These are phyloP conservation scores for Selaginella tamariscina DNA, from an alignment of 75 land plant species.

Conservation along the genomic window DNA sequence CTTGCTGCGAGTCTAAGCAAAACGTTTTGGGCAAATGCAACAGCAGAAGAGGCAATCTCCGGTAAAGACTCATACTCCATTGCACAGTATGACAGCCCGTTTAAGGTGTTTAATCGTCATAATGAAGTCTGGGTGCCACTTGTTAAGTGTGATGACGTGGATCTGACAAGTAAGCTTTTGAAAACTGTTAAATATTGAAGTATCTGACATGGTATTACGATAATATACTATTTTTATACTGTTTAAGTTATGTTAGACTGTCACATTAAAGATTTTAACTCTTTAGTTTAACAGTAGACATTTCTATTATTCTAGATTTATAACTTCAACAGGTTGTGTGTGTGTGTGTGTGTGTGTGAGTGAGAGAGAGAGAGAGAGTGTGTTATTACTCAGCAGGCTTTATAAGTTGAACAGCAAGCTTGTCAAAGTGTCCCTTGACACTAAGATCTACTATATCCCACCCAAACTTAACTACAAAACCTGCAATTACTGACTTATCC, in stretches of 20 bases:
- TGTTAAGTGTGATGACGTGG: constrained; percentile 17
- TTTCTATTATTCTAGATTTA: too few relatives aligned
- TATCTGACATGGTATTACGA: too few relatives aligned
- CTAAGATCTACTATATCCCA: constrained; percentile 67
- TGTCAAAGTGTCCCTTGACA: constrained; percentile 78
- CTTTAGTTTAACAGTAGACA: too few relatives aligned
- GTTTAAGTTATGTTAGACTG: too few relatives aligned
- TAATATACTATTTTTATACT: too few relatives aligned
- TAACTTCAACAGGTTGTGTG: too few relatives aligned
- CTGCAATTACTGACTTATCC: constrained; percentile 74
- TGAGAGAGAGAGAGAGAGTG: too few relatives aligned
- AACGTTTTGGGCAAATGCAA: constrained; percentile 51
- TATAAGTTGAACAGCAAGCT: constrained; percentile 54
- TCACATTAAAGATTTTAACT: too few relatives aligned
- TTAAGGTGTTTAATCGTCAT: constrained; percentile 36
- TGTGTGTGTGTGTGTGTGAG: too few relatives aligned
- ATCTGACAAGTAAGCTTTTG: too few relatives aligned
- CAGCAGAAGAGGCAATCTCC: constrained; percentile 17
- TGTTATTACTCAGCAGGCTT: too few relatives aligned
- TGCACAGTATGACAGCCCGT: constrained; percentile 70
- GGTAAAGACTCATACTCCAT: constrained; percentile 54
- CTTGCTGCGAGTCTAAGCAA: constrained; percentile 48
- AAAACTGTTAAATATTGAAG: too few relatives aligned
- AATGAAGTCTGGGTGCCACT: constrained; percentile 80
- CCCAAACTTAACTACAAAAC: constrained; percentile 70